These are phyloP conservation scores for Chytridiales sp. DNA, from an alignment of 371 early-diverging fungal genomes.

Conservation along the genomic window DNA sequence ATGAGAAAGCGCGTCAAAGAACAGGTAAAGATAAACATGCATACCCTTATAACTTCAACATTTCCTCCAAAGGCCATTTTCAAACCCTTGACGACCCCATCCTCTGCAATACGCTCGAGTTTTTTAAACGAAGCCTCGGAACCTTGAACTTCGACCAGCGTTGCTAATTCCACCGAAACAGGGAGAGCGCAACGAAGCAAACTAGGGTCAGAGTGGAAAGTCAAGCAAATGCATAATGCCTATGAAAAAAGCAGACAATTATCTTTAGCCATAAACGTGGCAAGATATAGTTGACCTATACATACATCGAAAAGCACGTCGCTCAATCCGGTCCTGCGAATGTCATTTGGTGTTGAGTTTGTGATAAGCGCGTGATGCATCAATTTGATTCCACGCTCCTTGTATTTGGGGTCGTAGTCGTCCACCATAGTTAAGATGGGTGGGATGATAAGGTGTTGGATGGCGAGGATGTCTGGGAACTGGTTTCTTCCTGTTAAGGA, in stretches of 20 bases:
- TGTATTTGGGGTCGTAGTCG: slow-evolving; percentile 36
- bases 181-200: slow-evolving; percentile 26
- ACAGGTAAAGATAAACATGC: not conserved
- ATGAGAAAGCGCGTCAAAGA: not conserved
- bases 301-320: slow-evolving; percentile 30
- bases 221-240: slow-evolving; percentile 23
- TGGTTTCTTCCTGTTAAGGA: not conserved
- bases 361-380: slow-evolving; percentile 13
- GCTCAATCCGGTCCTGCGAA: slow-evolving; percentile 23
- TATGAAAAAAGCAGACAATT: not conserved
- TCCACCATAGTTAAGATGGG: slow-evolving; percentile 35
- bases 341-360: slow-evolving; percentile 14
- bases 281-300: no score
- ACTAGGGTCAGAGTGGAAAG: slow-evolving; percentile 27
- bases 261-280: not conserved
- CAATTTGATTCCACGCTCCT: slow-evolving; percentile 24
- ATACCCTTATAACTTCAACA: slow-evolving; percentile 20
- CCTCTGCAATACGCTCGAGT: slow-evolving; percentile 24
- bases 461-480: not conserved
- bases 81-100: slow-evolving; percentile 29
- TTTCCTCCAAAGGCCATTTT: slow-evolving; percentile 33
- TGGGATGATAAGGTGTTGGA: slow-evolving; percentile 31
- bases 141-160: slow-evolving; percentile 14
- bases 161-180: slow-evolving; percentile 12
- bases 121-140: slow-evolving; percentile 16